Base-by-base conservation (phyloP, 352 stramenopile species). In the Phytophthora kernoviae region DNA sequence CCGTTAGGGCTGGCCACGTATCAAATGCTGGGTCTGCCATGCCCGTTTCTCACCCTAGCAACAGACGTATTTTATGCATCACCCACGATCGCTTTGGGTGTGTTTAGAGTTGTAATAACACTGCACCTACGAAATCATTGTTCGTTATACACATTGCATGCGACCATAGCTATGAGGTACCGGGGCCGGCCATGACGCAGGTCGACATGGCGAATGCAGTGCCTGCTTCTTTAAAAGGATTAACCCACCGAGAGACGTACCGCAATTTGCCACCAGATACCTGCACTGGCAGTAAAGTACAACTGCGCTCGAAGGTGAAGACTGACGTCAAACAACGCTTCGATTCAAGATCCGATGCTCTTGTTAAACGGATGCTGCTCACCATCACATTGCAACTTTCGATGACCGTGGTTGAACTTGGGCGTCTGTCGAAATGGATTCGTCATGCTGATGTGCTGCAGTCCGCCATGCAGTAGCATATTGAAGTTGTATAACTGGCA, bases 61-160 rank as follows among this genome's bases (percentile, higher is more conserved):
- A 30, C 18, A 48, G 5, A 12, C 41, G 20, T 74, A 70, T 68
- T 71, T 75, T 71, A 65, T 71, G 50, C 42, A 43, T 49, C 62
- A 34, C 43, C 47, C 24, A 22, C 27, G 39, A 20, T 8, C 12
- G 37, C 30, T 17, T 17, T 50, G 50, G 45, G 56, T 54, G 37
- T 54, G 45, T 73, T 48, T 73, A 73, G 59, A 73, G 54, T 17
- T 73, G 54, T 74, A 74, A 62, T 55, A 73, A 70, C 37, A 43
- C 37, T 43, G 6, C 37, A 40, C 9, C 15, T 43, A 21, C 2
- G 14, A 43, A 43, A 18, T 21, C 14, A 43, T 30, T 30, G 3
- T 30, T 21, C 14, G 21, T 30, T 30, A 3, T 30, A 30, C 24
- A 30, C 24, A 6, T 30, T 30, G 24, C 24, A 3, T n/a, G n/a